These are phyloP conservation scores for Hyaloscypha hepaticicola DNA, from an alignment of 495 filamentous ascomycete species.

Conservation along the genomic window DNA sequence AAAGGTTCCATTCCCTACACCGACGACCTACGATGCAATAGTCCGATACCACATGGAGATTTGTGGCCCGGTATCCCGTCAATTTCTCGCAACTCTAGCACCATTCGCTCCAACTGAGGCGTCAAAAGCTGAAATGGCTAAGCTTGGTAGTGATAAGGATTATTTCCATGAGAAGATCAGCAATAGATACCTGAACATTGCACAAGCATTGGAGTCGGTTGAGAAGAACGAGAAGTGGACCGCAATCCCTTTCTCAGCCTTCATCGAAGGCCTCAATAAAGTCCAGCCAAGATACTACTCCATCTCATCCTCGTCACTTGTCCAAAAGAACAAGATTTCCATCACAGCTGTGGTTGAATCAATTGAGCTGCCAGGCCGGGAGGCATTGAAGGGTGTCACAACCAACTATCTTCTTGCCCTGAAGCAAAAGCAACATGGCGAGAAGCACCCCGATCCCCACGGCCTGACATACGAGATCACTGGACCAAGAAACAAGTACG, in stretches of 20 bases:
- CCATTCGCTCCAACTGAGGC: slow-evolving; percentile 86
- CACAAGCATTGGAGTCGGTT: slow-evolving; percentile 77
- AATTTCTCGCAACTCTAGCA: slow-evolving; percentile 85
- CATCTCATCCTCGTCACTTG: slow-evolving; percentile 93
- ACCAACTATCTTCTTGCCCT: slow-evolving; percentile 97
- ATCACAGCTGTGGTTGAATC: slow-evolving; percentile 95
- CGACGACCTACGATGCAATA: slow-evolving; percentile 93
- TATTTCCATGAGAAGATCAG: slow-evolving; percentile 90
- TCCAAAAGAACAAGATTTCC: slow-evolving; percentile 90
- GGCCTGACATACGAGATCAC: slow-evolving; percentile 85
- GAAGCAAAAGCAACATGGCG: slow-evolving; percentile 96
- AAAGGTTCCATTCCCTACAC: slow-evolving; percentile 96
- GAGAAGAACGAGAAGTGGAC: slow-evolving; percentile 70
- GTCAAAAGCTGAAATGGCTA: slow-evolving; percentile 81
- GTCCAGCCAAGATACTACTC: slow-evolving; percentile 98
- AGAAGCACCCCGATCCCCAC: slow-evolving; percentile 79
- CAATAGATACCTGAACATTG: slow-evolving; percentile 83
- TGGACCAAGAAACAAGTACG: slow-evolving; percentile 94
- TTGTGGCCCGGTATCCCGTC: slow-evolving; percentile 90
- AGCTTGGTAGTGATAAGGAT: slow-evolving; percentile 89
- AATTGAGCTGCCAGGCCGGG: slow-evolving; percentile 69
- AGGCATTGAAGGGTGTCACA: slow-evolving; percentile 86
- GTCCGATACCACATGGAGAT: slow-evolving; percentile 98
- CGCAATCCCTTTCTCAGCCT: slow-evolving; percentile 85
- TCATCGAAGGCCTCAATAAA: slow-evolving; percentile 92